Percentiles rank a stretch among this genome's conserved stretches.
These are phyloP conservation scores for Monosporascus sp. DNA, from an alignment of 2,329 filamentous ascomycete genomes.

Conservation along the genomic window DNA sequence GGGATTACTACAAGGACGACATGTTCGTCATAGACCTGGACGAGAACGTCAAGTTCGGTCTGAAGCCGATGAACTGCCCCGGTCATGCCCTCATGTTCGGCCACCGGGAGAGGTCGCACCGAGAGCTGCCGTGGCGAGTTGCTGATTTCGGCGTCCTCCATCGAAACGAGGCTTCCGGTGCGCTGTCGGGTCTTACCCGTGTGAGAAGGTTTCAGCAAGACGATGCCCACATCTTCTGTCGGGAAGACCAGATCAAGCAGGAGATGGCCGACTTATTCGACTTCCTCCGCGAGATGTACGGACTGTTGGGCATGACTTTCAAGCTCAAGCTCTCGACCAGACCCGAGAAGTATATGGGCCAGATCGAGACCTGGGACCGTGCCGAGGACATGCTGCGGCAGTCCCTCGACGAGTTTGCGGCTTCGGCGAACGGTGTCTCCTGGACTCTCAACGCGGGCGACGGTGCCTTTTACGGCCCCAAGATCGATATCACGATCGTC, in stretches of 20 bases:
- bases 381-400: slow-evolving; percentile 77
- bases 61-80: slow-evolving; percentile 93
- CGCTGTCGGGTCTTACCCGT: slow-evolving; percentile 74
- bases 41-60: slow-evolving; percentile 67
- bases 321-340: slow-evolving; percentile 92
- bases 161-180: slow-evolving; percentile 78
- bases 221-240: slow-evolving; percentile 86
- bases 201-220: slow-evolving; percentile 87
- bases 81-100: slow-evolving; percentile 83
- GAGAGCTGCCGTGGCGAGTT: slow-evolving; percentile 76
- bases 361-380: slow-evolving; percentile 80
- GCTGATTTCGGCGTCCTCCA: slow-evolving; percentile 87
- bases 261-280: slow-evolving; percentile 66
- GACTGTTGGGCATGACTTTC: slow-evolving; percentile 82
- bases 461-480: slow-evolving; percentile 96
- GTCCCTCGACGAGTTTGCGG: slow-evolving; percentile 73
- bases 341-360: slow-evolving; percentile 81
- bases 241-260: slow-evolving; percentile 50
- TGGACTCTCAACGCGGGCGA: slow-evolving; percentile 95
- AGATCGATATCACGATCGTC: slow-evolving; percentile 94
- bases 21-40: slow-evolving; percentile 68
- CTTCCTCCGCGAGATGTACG: slow-evolving; percentile 65
- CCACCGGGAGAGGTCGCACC: slow-evolving; percentile 67
- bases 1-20: slow-evolving; percentile 89
- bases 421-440: slow-evolving; percentile 47